Evolutionary conservation across 495 filamentous ascomycete genomes (phyloP), one percentile per base, ranked within the genome.

Genomic region (Aspergillus affinis): DNA sequence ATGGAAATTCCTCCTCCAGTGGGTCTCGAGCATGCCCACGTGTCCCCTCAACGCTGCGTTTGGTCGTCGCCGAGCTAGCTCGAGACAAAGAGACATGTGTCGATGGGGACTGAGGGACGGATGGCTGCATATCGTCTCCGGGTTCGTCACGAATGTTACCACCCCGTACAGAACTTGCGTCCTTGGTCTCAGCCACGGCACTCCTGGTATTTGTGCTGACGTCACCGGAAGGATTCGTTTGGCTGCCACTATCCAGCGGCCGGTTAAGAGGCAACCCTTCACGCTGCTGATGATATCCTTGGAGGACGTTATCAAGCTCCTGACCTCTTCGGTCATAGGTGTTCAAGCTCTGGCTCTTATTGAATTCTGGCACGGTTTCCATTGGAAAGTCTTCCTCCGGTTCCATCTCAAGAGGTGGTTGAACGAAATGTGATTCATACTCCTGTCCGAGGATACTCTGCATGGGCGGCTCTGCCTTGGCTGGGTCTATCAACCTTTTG

Each of bases 21-120:
- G 84, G 82, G 64, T 92, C 84, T 62, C 86, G 82, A 1, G 85
- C 87, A 64, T 89, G 87, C 21, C 86, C 86, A 69, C 75, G 69
- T 75, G 90, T 78, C 17, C 76, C 77, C 54, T 78, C 75, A 6
- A 71, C 20, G 55, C 77, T 80, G 47, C 74, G 72, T 48, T 78
- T 77, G 17, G 74, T 77, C 0, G 67, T 69, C 12, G 68, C 68
- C 8, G 77, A 78, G 57, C 71, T 75, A 26, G 75, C 68, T 60
- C 75, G 66, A 15, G 73, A 77, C 0, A 69, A 61, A 19, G 70
- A 68, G 15, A 66, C 50, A 45, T 62, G 61, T 41, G 71, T 67
- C 5, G 72, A 74, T 60, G 69, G 65, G 6, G 72, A 73, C 55
- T 64, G 65, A 1, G 71, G 69, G 3, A 60, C 52, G 13, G 57